phyloP scores from a whole-genome alignment of 2,329 filamentous ascomycete genomes.

The Metarhizium rileyi region DNA sequence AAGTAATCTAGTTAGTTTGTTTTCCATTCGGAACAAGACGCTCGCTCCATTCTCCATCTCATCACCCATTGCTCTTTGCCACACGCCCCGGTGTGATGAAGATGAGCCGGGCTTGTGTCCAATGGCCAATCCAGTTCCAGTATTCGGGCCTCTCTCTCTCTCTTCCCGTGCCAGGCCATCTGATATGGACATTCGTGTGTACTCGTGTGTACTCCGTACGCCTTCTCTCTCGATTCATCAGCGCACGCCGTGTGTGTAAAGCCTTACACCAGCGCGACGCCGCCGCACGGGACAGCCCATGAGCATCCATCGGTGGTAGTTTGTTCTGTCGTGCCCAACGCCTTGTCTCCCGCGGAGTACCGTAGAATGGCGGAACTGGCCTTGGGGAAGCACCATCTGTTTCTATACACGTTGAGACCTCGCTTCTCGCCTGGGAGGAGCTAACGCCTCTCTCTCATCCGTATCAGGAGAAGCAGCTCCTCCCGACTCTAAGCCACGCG shows the following conservation, averaged over 20 bases:
- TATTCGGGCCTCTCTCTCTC: background rate
- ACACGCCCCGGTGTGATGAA: background rate
- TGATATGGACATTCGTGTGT: background rate
- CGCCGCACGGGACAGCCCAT: slow-evolving; percentile 7
- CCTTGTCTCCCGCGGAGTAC: background rate
- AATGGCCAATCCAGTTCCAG: background rate
- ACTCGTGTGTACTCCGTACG: too few species aligned
- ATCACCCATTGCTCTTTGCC: too few species aligned
- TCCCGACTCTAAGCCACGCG: background rate
- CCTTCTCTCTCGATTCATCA: background rate
- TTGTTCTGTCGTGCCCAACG: background rate
- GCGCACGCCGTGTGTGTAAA: too few species aligned
- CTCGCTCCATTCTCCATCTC: too few species aligned
- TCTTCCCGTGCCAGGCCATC: background rate
- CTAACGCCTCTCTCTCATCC: slow-evolving; percentile 4
- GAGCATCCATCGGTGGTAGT: slow-evolving; percentile 3
- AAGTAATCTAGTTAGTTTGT: too few species aligned
- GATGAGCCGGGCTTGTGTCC: background rate
- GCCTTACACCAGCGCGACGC: slow-evolving; percentile 2
- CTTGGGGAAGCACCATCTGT: background rate
- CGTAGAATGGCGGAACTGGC: background rate
- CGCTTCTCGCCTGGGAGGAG: background rate
- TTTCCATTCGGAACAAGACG: too few species aligned
- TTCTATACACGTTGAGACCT: background rate
- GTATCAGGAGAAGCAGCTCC: background rate